These are phyloP conservation scores for Mycena amicta DNA, from an alignment of 768 basidiomycete genomes.

Conservation along the genomic window DNA sequence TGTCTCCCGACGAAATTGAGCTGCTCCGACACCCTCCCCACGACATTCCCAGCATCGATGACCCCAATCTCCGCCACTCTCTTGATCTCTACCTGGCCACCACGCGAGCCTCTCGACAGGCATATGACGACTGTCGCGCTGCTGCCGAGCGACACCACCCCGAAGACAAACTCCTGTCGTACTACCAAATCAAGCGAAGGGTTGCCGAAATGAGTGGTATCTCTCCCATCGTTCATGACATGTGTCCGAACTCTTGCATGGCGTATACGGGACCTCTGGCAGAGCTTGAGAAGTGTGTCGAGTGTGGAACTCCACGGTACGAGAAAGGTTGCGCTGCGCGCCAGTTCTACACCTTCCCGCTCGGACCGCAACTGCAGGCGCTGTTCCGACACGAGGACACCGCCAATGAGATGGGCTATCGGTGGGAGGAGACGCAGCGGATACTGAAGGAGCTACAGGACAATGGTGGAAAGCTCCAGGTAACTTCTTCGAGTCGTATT, in stretches of 20 bases:
- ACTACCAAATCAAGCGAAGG: slow-evolving; percentile 30
- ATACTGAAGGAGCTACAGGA: slow-evolving; percentile 14
- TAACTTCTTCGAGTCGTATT: neutral
- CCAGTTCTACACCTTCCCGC: slow-evolving; percentile 37
- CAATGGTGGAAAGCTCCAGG: neutral
- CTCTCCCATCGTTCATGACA: slow-evolving; percentile 31
- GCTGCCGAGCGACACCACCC: slow-evolving; percentile 30
- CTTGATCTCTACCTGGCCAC: slow-evolving; percentile 35
- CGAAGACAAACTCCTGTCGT: slow-evolving; percentile 30
- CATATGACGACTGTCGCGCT: slow-evolving; percentile 28
- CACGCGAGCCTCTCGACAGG: slow-evolving; percentile 31
- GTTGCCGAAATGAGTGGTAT: slow-evolving; percentile 37
- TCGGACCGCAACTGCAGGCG: slow-evolving; percentile 49
- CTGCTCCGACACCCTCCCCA: neutral
- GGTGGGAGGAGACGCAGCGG: slow-evolving; percentile 21
- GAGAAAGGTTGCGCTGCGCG: slow-evolving; percentile 25
- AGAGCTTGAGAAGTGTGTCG: slow-evolving; percentile 27
- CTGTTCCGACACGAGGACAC: slow-evolving; percentile 25
- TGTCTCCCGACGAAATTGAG: neutral
- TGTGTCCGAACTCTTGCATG: slow-evolving; percentile 42
- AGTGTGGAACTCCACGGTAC: slow-evolving; percentile 31
- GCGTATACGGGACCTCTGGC: slow-evolving; percentile 39
- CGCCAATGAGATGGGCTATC: slow-evolving; percentile 32
- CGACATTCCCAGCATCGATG: neutral
- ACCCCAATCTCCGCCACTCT: slow-evolving; percentile 26